Percentiles rank a stretch among this genome's conserved stretches.
phyloP scores from a whole-genome alignment of 495 filamentous ascomycete genomes.

The Talaromyces trachyspermus region DNA sequence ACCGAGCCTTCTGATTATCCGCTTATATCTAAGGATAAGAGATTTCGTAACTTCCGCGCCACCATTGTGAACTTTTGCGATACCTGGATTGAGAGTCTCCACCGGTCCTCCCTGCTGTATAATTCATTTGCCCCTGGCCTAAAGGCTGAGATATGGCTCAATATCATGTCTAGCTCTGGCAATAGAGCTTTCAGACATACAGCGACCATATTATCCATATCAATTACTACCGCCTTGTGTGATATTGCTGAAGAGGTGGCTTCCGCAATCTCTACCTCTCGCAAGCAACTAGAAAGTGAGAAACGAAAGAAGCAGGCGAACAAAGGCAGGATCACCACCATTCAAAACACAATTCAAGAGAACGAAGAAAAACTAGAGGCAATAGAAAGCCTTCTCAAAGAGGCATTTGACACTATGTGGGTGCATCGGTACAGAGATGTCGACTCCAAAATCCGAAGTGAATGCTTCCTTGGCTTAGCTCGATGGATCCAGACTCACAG shows the following conservation, averaged over 20 bases:
- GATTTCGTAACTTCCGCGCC: slow-evolving; percentile 63
- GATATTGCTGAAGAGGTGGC: slow-evolving; percentile 53
- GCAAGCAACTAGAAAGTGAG: slow-evolving; percentile 75
- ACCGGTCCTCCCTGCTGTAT: slow-evolving; percentile 69
- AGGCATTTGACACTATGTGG: slow-evolving; percentile 83
- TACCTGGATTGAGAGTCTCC: slow-evolving; percentile 62
- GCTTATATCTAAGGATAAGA: slow-evolving; percentile 73
- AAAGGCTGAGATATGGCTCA: slow-evolving; percentile 79
- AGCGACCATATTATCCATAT: slow-evolving; percentile 69
- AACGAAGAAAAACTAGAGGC: slow-evolving; percentile 54
- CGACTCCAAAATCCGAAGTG: slow-evolving; percentile 75
- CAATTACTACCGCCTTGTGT: slow-evolving; percentile 65
- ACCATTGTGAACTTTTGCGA: slow-evolving; percentile 71
- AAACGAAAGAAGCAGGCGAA: slow-evolving; percentile 70
- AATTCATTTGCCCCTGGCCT: slow-evolving; percentile 67
- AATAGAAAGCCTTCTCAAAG: slow-evolving; percentile 61
- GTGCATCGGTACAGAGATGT: slow-evolving; percentile 93
- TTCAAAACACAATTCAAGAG: slow-evolving; percentile 60
- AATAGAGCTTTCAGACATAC: slow-evolving; percentile 91
- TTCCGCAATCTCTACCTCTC: slow-evolving; percentile 62
- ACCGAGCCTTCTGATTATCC: slow-evolving; percentile 84
- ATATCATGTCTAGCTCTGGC: slow-evolving; percentile 72
- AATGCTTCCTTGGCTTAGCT: slow-evolving; percentile 77
- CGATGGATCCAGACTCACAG: slow-evolving; percentile 79
- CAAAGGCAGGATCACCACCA: slow-evolving; percentile 60